Evolutionary conservation across 352 stramenopile species (phyloP).

Genomic region (Globisporangium yorkense): DNA sequence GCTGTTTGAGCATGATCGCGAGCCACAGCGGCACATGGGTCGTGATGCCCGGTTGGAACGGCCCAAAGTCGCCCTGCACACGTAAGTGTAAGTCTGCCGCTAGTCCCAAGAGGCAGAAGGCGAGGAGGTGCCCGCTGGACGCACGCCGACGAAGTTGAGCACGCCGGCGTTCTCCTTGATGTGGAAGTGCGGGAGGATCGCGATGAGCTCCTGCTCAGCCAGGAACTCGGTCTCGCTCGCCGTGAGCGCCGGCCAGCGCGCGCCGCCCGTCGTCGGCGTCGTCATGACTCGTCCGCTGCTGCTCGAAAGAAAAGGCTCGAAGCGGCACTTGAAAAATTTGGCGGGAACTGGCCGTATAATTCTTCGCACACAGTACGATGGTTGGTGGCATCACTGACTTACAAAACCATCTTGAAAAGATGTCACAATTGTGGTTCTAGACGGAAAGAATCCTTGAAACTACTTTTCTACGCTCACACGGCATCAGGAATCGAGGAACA

Average conservation of each 20-base stretch:
- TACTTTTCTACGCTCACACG: no score
- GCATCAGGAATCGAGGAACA: no score
- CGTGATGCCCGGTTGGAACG: constrained; percentile 81
- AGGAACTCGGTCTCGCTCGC: constrained; percentile 81
- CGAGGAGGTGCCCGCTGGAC: neutral
- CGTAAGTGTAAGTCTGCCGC: neutral
- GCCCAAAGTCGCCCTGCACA: constrained; percentile 77
- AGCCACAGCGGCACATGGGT: constrained; percentile 85
- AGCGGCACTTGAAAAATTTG: neutral
- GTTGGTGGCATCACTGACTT: no score
- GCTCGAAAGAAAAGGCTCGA: neutral
- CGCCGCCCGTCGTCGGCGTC: constrained; percentile 7
- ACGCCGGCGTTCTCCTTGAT: constrained; percentile 68
- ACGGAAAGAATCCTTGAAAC: no score
- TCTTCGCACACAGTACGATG: neutral
- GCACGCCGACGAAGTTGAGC: constrained; percentile 77
- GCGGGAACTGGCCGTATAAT: constrained; percentile 5
- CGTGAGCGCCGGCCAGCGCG: constrained; percentile 20
- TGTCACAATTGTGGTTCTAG: no score
- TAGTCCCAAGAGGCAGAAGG: neutral
- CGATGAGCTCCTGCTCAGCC: constrained; percentile 84
- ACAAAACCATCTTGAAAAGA: no score
- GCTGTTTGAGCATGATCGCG: constrained; percentile 85
- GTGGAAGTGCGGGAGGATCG: constrained; percentile 83
- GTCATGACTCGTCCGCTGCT: neutral